Base-by-base conservation (phyloP, 163 green algal species). In the Prototheca wickerhamii region DNA sequence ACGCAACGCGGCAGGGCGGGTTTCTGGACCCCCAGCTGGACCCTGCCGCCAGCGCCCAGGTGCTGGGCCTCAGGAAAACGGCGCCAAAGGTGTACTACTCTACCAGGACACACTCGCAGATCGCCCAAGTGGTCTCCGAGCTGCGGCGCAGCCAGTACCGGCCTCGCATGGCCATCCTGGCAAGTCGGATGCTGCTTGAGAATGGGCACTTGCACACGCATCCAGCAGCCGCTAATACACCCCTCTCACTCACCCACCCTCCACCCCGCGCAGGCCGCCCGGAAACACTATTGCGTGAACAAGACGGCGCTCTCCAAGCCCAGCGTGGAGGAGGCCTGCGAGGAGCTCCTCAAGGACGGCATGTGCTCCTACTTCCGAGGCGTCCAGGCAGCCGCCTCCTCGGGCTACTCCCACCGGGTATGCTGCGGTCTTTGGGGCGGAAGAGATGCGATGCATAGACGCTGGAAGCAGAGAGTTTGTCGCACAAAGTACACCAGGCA, bases 21-120 rank as follows among this genome's bases (percentile, higher is more conserved):
- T 54, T 35, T 51, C 54, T 32, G 40, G 26, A 49, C 12, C 46
- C 6, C 32, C 10, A 7, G 5, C 43, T 12, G 28, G 33, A 56
- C 35, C 17, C 28, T 30, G 35, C 21, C 10, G 52, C 58, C 42
- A 54, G 33, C 42, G 50, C 5, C 8, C 57, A 33, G 5, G 55
- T 29, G 21, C 54, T 29, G 26, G 50, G 50, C 6, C n/a, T n/a
- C n/a, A n/a, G n/a, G n/a, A n/a, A n/a, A n/a, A 78, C 73, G 33
- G 51, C 81, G 1, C 86, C 85, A 4, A 70, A 73, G 0, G 91
- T 98, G 49, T 86, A 91, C 55, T 98, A 98, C 73, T 84, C 87
- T 25, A 95, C 86, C 2, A 82, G 92, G 34, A 98, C 92, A 3
- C 92, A 98, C 73, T 89, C 81, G 49, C 92, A 98, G 82, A 88